Percentiles rank a stretch among this genome's conserved stretches.
Conservation (phyloP, 768 basidiomycete genomes). For the Rhodotorula diobovata region DNA sequence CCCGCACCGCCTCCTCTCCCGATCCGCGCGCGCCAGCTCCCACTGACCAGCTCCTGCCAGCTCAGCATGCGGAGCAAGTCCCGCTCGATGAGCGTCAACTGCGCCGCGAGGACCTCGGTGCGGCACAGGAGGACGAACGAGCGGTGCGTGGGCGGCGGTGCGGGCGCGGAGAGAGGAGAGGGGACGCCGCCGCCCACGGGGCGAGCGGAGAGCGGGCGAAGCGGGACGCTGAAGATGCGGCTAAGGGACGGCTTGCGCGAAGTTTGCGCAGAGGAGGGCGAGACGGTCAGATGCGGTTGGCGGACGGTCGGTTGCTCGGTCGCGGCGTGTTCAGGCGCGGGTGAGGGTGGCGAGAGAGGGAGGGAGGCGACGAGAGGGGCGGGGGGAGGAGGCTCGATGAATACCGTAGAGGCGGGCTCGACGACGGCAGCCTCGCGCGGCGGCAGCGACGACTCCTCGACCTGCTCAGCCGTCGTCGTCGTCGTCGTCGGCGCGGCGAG, state of each 20-base stretch:
- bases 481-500: neutral
- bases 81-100: slow-evolving; percentile 81
- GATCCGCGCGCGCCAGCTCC: slow-evolving; percentile 20
- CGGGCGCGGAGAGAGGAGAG: neutral
- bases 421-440: neutral
- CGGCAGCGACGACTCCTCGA: too few relatives aligned
- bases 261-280: neutral
- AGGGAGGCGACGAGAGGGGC: neutral
- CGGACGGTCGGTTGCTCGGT: neutral
- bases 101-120: slow-evolving; percentile 63
- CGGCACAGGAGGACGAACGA: slow-evolving; percentile 68
- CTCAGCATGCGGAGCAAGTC: slow-evolving; percentile 78
- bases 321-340: neutral
- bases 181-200: neutral
- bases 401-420: neutral
- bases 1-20: too few relatives aligned
- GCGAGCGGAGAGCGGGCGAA: neutral
- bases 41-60: slow-evolving; percentile 73
- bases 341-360: neutral
- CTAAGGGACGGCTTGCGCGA: slow-evolving; percentile 18
- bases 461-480: neutral
- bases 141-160: slow-evolving; percentile 54
- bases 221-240: slow-evolving; percentile 11
- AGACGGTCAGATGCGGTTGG: neutral
- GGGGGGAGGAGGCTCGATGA: neutral